phyloP scores from a whole-genome alignment of 2,329 filamentous ascomycete genomes.

The Fusarium pseudograminearum region DNA sequence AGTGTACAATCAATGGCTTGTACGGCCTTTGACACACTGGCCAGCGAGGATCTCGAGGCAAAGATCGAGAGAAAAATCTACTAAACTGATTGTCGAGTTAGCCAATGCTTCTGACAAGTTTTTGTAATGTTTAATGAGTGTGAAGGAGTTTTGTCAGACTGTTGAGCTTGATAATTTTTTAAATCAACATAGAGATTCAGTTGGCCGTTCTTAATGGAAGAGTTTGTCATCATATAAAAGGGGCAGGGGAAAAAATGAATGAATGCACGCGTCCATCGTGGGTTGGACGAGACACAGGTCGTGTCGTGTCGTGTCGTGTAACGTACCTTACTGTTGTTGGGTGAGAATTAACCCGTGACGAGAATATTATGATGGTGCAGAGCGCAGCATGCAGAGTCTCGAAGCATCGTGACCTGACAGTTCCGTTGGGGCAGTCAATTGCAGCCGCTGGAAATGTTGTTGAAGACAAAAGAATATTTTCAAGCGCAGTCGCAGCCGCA shows the following conservation, averaged over 20 bases:
- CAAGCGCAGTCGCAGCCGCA: slow-evolving; percentile 7
- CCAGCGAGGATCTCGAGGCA: not conserved
- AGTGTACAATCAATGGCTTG: not conserved
- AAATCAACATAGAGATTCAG: slow-evolving; percentile 70
- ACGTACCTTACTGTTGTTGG: slow-evolving; percentile 40
- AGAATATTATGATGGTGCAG: slow-evolving; percentile 3
- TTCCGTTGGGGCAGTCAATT: slow-evolving; percentile 4
- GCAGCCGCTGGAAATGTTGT: slow-evolving; percentile 18
- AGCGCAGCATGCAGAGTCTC: not conserved
- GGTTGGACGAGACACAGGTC: slow-evolving; percentile 33
- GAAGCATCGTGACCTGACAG: slow-evolving; percentile 19
- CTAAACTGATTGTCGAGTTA: slow-evolving; percentile 44
- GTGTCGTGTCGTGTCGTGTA: slow-evolving; percentile 23
- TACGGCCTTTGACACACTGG: not conserved
- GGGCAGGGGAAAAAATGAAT: not conserved
- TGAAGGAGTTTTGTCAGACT: slow-evolving; percentile 62
- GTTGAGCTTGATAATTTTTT: slow-evolving; percentile 72
- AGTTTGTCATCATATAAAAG: slow-evolving; percentile 64
- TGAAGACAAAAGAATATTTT: slow-evolving; percentile 23
- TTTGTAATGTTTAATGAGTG: slow-evolving; percentile 2
- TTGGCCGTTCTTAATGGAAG: slow-evolving; percentile 75
- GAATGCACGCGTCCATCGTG: slow-evolving; percentile 9
- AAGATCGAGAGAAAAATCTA: slow-evolving; percentile 3
- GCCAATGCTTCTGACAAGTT: slow-evolving; percentile 28
- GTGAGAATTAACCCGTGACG: not conserved